Base-by-base conservation (phyloP, 2,329 filamentous ascomycete genomes). In the Parascedosporium putredinis region DNA sequence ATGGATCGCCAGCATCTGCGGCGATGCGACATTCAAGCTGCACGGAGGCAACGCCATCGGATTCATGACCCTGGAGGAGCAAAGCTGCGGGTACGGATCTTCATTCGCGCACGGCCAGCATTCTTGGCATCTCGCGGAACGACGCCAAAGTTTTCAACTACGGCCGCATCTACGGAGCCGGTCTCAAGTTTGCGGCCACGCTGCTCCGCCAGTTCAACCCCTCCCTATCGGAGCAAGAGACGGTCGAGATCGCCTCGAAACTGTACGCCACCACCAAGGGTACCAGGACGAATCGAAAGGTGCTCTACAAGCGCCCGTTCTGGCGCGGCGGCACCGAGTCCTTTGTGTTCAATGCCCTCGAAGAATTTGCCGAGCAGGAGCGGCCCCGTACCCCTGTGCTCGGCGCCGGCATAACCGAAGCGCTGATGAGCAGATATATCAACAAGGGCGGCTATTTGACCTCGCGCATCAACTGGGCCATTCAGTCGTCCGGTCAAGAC, bases 101-200 rank as follows among this genome's bases (percentile, higher is more conserved):
- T 50, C 91, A 98, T 66, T 96, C 90, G 5, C 86, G 91, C 27
- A 98, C 93, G 24, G 94, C 93, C 1, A 76, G 78, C 5, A 98
- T 98, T 51, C 67, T 98, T 2, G 91, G 90, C 5, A 98, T 98
- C 53, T 94, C 88, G 2, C 79, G 93, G 53, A 96, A 96, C 59
- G 83, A 96, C 60, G 93, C 93, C 52, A 98, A 98, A 63, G 81
- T 98, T 1, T 98, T 98, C 74, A 98, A 98, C 64, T 98, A 98
- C 59, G 94, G 94, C 6, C 87, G 94, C 36, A 98, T 98, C 45
- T 98, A 98, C 60, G 94, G 93, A n/a, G 94, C 93, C 4, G 94
- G 93, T 0, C 71, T 97, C 47, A 95, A 89, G 58, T 98, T 98
- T 61, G 93, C 93, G 0, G 83, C 86, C 2, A 94, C 88, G 8